Evolutionary conservation across 495 filamentous ascomycete species (phyloP).

Genomic region (Haplographium delicatum): DNA sequence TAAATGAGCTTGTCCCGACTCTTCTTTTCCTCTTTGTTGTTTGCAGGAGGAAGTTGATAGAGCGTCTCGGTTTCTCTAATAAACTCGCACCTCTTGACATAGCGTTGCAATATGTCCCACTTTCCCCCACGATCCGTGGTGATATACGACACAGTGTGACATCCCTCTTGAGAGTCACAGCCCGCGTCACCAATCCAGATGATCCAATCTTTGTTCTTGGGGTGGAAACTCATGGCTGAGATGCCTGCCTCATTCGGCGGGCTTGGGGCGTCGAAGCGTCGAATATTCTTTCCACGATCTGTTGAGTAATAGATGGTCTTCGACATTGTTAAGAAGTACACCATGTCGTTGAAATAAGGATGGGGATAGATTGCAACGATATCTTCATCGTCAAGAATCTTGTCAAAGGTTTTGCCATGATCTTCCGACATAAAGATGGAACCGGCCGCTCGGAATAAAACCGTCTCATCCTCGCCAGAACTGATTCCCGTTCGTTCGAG

Average conservation of each 20-base stretch:
- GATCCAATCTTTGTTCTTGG: constrained; percentile 73
- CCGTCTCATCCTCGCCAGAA: constrained; percentile 66
- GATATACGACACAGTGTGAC: constrained; percentile 65
- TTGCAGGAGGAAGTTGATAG: constrained; percentile 9
- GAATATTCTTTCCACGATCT: constrained; percentile 64
- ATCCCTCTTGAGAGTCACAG: constrained; percentile 45
- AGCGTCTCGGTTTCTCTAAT: constrained; percentile 52
- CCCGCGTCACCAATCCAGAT: constrained; percentile 77
- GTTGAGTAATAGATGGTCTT: constrained; percentile 70
- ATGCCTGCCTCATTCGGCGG: constrained; percentile 34
- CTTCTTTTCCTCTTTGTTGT: constrained; percentile 31
- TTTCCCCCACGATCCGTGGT: constrained; percentile 65
- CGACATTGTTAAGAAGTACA: constrained; percentile 73
- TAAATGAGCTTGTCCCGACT: constrained; percentile 56
- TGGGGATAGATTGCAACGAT: constrained; percentile 69
- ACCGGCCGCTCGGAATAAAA: constrained; percentile 69
- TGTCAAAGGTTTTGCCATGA: constrained; percentile 78
- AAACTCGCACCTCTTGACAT: constrained; percentile 77
- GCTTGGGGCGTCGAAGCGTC: constrained; percentile 57
- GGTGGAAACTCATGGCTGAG: constrained; percentile 70
- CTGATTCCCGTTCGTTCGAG: constrained; percentile 71
- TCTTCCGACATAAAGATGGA: constrained; percentile 67
- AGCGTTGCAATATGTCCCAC: constrained; percentile 64
- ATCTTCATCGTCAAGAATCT: constrained; percentile 49
- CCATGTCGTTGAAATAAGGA: constrained; percentile 69